Percentiles rank a stretch among this genome's conserved stretches.
Evolutionary conservation across 441 rosid species (phyloP).

Genomic region (Sinapis alba): DNA sequence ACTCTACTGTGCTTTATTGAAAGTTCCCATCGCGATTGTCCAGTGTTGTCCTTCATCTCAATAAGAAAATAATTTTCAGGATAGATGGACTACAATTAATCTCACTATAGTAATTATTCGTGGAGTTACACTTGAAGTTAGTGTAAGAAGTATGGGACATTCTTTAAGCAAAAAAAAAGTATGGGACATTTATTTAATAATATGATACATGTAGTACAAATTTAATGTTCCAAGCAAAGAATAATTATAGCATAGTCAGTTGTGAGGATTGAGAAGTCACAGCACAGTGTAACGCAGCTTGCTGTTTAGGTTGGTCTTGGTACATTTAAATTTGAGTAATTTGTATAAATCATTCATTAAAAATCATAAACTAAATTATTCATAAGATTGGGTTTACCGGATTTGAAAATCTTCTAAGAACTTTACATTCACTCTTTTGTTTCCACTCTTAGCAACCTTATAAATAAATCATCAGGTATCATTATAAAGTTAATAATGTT

Average conservation of each 20-base stretch:
- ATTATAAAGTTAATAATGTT: constrained; percentile 4
- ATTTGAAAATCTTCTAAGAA: constrained; percentile 7
- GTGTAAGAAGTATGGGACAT: constrained; percentile 11
- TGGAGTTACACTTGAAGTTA: constrained; percentile 35
- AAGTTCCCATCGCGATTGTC: no score
- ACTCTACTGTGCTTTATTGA: no score
- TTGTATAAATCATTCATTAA: constrained; percentile 6
- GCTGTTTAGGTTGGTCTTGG: neutral
- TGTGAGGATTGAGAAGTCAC: neutral
- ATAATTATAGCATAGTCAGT: neutral
- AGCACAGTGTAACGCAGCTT: neutral
- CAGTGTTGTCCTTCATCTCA: neutral
- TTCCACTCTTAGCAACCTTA: neutral
- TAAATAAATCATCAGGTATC: neutral
- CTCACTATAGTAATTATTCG: constrained; percentile 11
- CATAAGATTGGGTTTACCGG: neutral
- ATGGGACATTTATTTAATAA: neutral
- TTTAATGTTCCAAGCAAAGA: neutral
- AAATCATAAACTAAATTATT: neutral
- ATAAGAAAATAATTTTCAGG: neutral
- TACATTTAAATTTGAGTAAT: neutral
- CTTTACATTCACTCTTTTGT: constrained; percentile 27
- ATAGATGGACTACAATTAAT: neutral
- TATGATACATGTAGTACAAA: neutral
- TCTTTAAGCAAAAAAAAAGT: no score